phyloP scores from a whole-genome alignment of 257 asterid species.

The Salvia splendens region DNA sequence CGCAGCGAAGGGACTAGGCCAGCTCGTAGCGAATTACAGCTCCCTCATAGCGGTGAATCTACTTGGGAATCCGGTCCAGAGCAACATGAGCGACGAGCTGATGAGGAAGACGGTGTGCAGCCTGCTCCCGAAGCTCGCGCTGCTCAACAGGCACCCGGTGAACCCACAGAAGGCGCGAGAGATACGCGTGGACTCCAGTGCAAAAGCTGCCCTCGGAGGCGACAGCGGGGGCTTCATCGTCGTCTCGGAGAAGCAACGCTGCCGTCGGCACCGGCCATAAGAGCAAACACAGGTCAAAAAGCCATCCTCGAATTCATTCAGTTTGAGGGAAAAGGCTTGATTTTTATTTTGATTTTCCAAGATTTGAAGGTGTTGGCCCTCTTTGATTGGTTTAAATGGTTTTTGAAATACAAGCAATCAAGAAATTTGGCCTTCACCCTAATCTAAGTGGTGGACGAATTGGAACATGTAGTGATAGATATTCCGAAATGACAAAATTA shows the following conservation, averaged over 20 bases:
- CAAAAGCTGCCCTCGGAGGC: conserved; percentile 70
- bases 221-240: conserved; percentile 25
- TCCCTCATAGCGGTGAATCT: conserved; percentile 71
- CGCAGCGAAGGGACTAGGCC: conserved; percentile 75
- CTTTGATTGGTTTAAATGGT: neutral
- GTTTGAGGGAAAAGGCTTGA: conserved; percentile 31
- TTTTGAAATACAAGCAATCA: conserved; percentile 1
- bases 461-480: neutral
- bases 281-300: conserved; percentile 48
- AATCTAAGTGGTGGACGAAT: no score
- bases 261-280: conserved; percentile 39
- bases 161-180: conserved; percentile 65
- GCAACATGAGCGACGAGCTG: conserved; percentile 64
- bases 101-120: conserved; percentile 59
- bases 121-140: conserved; percentile 66
- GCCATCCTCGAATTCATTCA: conserved; percentile 37
- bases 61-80: conserved; percentile 75
- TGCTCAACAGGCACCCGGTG: conserved; percentile 63
- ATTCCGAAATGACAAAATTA: neutral
- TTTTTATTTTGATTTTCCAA: neutral
- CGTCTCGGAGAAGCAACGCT: conserved; percentile 43
- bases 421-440: neutral
- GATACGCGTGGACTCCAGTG: conserved; percentile 50
- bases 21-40: conserved; percentile 77
- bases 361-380: neutral